Base-by-base conservation (phyloP, 495 filamentous ascomycete species). In the Haplographium delicatum region DNA sequence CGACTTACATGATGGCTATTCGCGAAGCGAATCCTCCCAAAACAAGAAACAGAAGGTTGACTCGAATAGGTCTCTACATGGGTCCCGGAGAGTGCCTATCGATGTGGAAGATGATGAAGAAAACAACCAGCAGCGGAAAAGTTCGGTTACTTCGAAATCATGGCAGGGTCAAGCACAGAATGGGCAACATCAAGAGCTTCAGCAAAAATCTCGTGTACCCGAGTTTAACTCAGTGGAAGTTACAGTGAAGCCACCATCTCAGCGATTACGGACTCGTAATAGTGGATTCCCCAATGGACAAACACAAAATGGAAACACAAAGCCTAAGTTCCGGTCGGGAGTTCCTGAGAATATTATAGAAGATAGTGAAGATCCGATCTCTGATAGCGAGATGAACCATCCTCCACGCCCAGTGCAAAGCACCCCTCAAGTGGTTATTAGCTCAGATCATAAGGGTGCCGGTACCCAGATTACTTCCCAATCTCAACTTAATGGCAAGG, bases 31-130 rank as follows among this genome's bases (percentile, higher is more conserved):
- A 24, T 18, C 24, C 9, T 26, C 33, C 31, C 35, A 15, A 11
- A 38, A 18, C 13, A 52, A 52, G 31, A 52, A 34, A 39, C 50
- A 45, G 19, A 44, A 23, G 20, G 23, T 37, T 4, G 35, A 38
- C 15, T 23, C 19, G 16, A 13, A 26, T 19, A n/a, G 19, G 16
- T 44, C 38, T 16, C 31, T 11, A 10, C 20, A 35, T 35, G 44
- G 44, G 4, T 35, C 28, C 7, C 24, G 22, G 11, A 23, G 10
- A 31, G 33, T 30, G 2, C 44, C 44, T 10, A 47, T 34, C 31
- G 27, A 47, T 47, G 13, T 47, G 19, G 44, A 47, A 5, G n/a
- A 19, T 5, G 22, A 35, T 8, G 18, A 15, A 16, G 33, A 1
- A 35, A 35, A n/a, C 6, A 6, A 5, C 5, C 33, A 13, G n/a